phyloP scores from a whole-genome alignment of 1,284 basidiomycete genomes.

The Irpex lacteus region DNA sequence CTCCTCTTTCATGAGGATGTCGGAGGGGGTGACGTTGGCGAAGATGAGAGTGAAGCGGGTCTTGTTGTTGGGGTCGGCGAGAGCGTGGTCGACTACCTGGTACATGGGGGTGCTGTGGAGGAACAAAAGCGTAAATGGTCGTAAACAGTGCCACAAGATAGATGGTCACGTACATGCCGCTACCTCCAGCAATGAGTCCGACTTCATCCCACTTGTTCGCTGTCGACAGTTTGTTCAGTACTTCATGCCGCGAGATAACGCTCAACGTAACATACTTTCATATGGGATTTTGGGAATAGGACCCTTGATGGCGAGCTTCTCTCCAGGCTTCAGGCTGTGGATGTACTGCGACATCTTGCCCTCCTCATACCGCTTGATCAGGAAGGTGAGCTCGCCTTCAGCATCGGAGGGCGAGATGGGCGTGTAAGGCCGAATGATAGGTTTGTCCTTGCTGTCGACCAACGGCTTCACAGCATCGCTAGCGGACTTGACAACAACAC shows the following conservation, averaged over 20 bases:
- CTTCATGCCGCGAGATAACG: too few species aligned
- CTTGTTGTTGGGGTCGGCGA: constrained; percentile 76
- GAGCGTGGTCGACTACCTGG: constrained; percentile 74
- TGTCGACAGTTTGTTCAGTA: constrained; percentile 24
- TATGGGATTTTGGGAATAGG: constrained; percentile 84
- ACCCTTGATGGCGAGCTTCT: constrained; percentile 86
- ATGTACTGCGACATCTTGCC: constrained; percentile 84
- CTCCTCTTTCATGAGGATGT: constrained; percentile 86
- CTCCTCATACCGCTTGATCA: constrained; percentile 85
- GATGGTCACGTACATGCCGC: constrained; percentile 63
- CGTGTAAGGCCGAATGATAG: constrained; percentile 87
- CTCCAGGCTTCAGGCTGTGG: constrained; percentile 71
- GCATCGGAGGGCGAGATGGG: constrained; percentile 74
- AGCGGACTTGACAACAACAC: constrained; percentile 57
- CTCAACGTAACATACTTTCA: constrained; percentile 47
- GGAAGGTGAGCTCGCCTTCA: constrained; percentile 74
- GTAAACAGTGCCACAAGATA: neutral
- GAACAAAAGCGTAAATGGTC: neutral
- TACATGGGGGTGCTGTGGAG: constrained; percentile 65
- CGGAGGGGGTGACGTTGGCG: constrained; percentile 86
- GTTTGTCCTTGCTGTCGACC: constrained; percentile 83
- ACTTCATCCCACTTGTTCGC: constrained; percentile 86
- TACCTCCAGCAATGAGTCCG: constrained; percentile 87
- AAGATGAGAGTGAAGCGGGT: constrained; percentile 95
- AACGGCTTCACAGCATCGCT: constrained; percentile 53